These are phyloP conservation scores for Penicillium arizonense DNA, from an alignment of 495 filamentous ascomycete genomes.

Conservation along the genomic window DNA sequence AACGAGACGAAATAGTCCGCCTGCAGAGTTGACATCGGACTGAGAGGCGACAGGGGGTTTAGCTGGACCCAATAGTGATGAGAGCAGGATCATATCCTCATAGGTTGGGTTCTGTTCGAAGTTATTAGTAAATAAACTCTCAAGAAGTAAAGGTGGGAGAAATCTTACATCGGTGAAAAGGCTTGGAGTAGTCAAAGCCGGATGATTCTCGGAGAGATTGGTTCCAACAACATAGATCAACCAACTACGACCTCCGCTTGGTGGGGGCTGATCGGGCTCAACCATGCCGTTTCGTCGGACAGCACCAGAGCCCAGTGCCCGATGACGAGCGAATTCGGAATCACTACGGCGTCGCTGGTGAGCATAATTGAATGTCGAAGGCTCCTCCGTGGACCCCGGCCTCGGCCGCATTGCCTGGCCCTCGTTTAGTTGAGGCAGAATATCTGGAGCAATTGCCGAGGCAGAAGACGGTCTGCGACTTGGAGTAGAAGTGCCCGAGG, in stretches of 20 bases:
- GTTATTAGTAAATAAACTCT: conserved; percentile 10
- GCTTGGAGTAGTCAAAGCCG: conserved; percentile 72
- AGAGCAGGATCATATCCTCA: conserved; percentile 76
- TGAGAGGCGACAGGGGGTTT: conserved; percentile 72
- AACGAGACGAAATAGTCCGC: conserved; percentile 55
- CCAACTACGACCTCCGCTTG: conserved; percentile 62
- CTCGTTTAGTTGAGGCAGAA: conserved; percentile 36
- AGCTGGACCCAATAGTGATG: conserved; percentile 68
- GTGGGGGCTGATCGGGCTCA: conserved; percentile 56
- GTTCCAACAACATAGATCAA: conserved; percentile 79
- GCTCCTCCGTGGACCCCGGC: conserved; percentile 27
- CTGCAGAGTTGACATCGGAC: conserved; percentile 64
- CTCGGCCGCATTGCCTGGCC: conserved; percentile 32
- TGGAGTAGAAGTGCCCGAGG: conserved; percentile 56
- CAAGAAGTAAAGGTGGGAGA: not conserved
- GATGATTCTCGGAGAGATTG: conserved; percentile 73
- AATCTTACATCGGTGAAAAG: conserved; percentile 68
- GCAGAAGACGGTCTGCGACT: conserved; percentile 53
- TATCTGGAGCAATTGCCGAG: conserved; percentile 41
- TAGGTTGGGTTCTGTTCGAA: conserved; percentile 64
- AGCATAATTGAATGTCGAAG: conserved; percentile 26
- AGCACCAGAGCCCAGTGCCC: conserved; percentile 60
- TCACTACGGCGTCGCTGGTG: conserved; percentile 60
- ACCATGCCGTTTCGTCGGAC: conserved; percentile 66
- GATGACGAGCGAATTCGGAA: conserved; percentile 59